Conservation (phyloP, 345 rosid species). For the Populus davidiana region DNA sequence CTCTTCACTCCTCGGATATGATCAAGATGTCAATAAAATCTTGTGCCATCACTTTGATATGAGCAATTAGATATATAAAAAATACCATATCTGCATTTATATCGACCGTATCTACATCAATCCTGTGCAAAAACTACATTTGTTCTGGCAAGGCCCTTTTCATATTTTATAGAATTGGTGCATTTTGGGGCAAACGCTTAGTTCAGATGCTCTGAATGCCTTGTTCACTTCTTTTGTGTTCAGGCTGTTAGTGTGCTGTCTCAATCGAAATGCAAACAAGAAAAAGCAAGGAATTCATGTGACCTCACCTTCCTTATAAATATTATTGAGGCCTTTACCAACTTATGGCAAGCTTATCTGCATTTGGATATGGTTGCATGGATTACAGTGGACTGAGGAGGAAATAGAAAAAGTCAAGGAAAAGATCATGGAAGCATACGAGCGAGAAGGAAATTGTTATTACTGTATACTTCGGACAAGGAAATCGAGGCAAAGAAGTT, state of each 20-base stretch:
- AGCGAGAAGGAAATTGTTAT: conserved; percentile 75
- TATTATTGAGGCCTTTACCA: not conserved
- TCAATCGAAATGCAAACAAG: conserved; percentile 53
- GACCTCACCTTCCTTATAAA: conserved; percentile 2
- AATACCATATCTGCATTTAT: too few relatives aligned
- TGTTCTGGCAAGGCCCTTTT: not conserved
- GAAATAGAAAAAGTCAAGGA: conserved; percentile 71
- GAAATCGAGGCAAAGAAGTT: conserved; percentile 39
- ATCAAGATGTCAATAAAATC: too few relatives aligned
- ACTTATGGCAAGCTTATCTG: not conserved
- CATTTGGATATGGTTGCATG: not conserved
- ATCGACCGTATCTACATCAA: too few relatives aligned
- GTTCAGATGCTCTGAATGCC: not conserved
- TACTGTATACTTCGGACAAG: conserved; percentile 42
- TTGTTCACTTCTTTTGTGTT: not conserved
- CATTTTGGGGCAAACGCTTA: not conserved
- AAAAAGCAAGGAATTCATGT: conserved; percentile 81
- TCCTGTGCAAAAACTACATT: not conserved
- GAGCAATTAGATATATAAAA: too few relatives aligned
- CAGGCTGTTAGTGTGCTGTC: conserved; percentile 94
- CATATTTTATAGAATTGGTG: not conserved
- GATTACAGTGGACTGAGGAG: conserved; percentile 69
- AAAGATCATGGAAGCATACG: conserved; percentile 71
- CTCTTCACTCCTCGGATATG: not conserved
- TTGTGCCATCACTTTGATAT: too few relatives aligned